Conservation (phyloP, 2,329 filamentous ascomycete species). For the Blumeriella jaapii region DNA sequence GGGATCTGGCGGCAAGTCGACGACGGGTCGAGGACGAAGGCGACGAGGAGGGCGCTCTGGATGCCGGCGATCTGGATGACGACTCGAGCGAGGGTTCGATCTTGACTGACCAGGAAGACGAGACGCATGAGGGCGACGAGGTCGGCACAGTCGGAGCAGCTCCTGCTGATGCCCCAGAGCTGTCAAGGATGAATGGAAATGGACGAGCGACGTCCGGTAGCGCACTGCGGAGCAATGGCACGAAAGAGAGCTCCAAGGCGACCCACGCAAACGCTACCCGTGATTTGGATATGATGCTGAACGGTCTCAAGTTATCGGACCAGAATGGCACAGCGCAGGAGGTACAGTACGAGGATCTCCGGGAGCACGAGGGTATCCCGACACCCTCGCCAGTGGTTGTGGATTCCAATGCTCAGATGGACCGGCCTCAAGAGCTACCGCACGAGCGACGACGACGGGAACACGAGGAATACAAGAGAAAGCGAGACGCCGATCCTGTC, state of each 20-base stretch:
- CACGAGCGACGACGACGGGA: slow-evolving; percentile 68
- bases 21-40: slow-evolving; percentile 60
- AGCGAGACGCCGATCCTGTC: slow-evolving; percentile 77
- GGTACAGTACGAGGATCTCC: slow-evolving; percentile 26
- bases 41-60: slow-evolving; percentile 51
- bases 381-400: slow-evolving; percentile 24
- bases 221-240: slow-evolving; percentile 20
- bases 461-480: slow-evolving; percentile 82
- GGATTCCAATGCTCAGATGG: slow-evolving; percentile 29
- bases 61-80: slow-evolving; percentile 47
- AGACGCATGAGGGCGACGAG: slow-evolving; percentile 48
- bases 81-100: slow-evolving; percentile 57
- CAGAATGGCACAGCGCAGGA: slow-evolving; percentile 16
- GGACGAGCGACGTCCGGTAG: slow-evolving; percentile 25
- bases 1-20: slow-evolving; percentile 54
- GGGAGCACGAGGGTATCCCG: slow-evolving; percentile 19
- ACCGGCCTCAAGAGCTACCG: slow-evolving; percentile 42
- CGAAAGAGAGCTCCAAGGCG: slow-evolving; percentile 29
- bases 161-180: slow-evolving; percentile 31
- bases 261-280: slow-evolving; percentile 29
- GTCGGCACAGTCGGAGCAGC: slow-evolving; percentile 52
- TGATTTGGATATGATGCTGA: slow-evolving; percentile 49
- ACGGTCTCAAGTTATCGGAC: slow-evolving; percentile 30
- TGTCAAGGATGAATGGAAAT: slow-evolving; percentile 27
- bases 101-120: slow-evolving; percentile 49